Percentiles rank a stretch among this genome's conserved stretches.
Conservation (phyloP, 2,329 filamentous ascomycete species). For the Metarhizium album region DNA sequence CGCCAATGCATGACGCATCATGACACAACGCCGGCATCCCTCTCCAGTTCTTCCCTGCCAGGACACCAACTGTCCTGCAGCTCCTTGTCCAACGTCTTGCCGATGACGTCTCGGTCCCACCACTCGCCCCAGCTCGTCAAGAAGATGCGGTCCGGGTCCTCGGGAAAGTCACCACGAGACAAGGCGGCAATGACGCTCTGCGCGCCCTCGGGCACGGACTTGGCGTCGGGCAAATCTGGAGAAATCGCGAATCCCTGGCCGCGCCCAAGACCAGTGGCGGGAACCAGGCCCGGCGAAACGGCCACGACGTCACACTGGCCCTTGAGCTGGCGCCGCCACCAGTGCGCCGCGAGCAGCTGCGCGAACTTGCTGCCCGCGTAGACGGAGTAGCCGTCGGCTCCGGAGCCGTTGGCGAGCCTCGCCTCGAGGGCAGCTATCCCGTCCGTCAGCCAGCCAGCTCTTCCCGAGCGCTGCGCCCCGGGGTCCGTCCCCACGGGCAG, state of each 20-base stretch:
- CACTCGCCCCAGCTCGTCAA: conserved; percentile 47
- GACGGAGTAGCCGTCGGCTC: conserved; percentile 15
- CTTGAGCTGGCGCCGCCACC: conserved; percentile 43
- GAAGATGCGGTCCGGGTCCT: conserved; percentile 41
- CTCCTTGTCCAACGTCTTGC: conserved; percentile 29
- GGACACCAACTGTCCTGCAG: conserved; percentile 43
- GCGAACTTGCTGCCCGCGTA: conserved; percentile 39
- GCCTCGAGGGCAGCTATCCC: conserved; percentile 24
- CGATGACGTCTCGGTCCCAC: conserved; percentile 36
- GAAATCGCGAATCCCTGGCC: conserved; percentile 18
- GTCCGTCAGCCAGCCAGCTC: too few relatives aligned
- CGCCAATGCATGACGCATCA: too few relatives aligned
- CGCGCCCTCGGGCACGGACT: conserved; percentile 35
- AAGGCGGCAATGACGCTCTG: conserved; percentile 34
- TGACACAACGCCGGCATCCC: conserved; percentile 22
- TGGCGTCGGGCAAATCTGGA: conserved; percentile 33
- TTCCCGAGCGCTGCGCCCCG: background rate
- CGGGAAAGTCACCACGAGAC: conserved; percentile 33
- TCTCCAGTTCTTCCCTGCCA: conserved; percentile 36
- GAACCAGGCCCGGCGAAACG: conserved; percentile 42
- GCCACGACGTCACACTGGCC: conserved; percentile 35
- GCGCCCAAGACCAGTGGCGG: conserved; percentile 31
- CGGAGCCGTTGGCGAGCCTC: conserved; percentile 29
- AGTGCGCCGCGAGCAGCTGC: conserved; percentile 40
- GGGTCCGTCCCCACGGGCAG: too few relatives aligned